Evolutionary conservation across 352 stramenopile genomes (phyloP).

Genomic region (Halophytophthora polymorphica): DNA sequence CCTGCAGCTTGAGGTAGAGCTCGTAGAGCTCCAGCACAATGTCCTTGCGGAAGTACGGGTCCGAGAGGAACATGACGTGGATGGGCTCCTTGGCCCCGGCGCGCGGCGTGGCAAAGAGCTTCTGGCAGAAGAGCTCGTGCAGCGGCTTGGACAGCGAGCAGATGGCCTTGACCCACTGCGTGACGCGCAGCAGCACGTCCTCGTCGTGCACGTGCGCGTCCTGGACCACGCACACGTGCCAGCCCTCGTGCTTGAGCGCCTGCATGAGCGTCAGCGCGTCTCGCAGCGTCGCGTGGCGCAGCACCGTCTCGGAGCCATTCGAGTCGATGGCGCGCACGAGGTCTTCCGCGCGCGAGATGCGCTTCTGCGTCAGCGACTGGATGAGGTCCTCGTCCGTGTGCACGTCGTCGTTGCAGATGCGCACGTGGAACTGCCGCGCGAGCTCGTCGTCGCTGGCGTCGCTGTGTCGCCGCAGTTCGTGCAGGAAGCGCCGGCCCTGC

Average conservation of each 20-base stretch:
- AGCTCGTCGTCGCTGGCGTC: constrained; percentile 14
- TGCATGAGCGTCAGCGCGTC: constrained; percentile 75
- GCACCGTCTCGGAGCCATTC: constrained; percentile 70
- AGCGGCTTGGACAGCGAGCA: constrained; percentile 58
- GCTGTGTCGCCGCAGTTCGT: constrained; percentile 14
- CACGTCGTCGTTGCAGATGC: constrained; percentile 98
- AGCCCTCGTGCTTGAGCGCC: constrained; percentile 72
- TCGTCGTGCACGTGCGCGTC: constrained; percentile 73
- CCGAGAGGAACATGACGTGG: constrained; percentile 89
- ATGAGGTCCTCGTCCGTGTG: constrained; percentile 98
- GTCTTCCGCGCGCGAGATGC: constrained; percentile 51
- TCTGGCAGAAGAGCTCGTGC: constrained; percentile 62
- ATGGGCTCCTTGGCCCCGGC: constrained; percentile 63
- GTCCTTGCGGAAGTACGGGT: constrained; percentile 94
- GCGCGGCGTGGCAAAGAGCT: constrained; percentile 46
- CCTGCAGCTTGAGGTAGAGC: constrained; percentile 94
- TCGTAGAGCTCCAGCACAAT: constrained; percentile 90
- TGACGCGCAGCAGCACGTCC: constrained; percentile 51
- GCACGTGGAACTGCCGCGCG: constrained; percentile 81
- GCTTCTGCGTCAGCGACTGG: constrained; percentile 80
- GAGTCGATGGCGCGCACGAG: constrained; percentile 74
- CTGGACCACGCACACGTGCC: constrained; percentile 80
- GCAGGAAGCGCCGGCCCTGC: constrained; percentile 40
- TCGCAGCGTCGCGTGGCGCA: constrained; percentile 42
- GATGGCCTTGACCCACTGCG: constrained; percentile 76